Evolutionary conservation across 192 early-diverging fungal species (phyloP), one percentile per base, ranked within the genome.

Genomic region (Mortierella alpina): DNA sequence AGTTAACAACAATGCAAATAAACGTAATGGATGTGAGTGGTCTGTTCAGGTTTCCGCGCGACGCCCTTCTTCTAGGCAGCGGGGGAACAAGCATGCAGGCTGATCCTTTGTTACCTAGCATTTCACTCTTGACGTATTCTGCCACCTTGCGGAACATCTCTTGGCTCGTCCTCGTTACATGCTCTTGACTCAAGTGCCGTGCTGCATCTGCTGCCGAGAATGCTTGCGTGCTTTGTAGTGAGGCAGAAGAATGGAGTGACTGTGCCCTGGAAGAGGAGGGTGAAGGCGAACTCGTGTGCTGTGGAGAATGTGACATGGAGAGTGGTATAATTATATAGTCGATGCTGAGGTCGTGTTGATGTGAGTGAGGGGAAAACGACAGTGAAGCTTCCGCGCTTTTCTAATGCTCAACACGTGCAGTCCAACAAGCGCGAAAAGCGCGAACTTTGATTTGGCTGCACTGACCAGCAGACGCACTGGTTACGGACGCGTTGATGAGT

Each of bases 81-180:
- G 13, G 39, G 23, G 20, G 14, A 44, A 63, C 46, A 61, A 22
- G 41, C 57, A 61, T 14, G 45, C 10, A 49, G 9, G 46, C 40
- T 42, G 49, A 50, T 22, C 4, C 52, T 15, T 17, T 23, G 40
- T 31, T 70, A 84, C 84, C 70, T 49, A 82, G 51, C 63, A 84
- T 73, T 51, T 84, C 84, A 55, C 60, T 72, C 55, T 68, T 82
- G 58, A 84, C 62, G 55, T 84, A 84, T 20, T 84, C 78, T 10
- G 78, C 66, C 18, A 84, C 63, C 51, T 82, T 84, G 7, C 57
- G 54, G 61, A 84, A 84, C 84, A 84, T 84, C 14, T 84, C 74
- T 47, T 77, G 73, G n/a, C 78, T 84, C 3, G 80, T 58, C 65
- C 75, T 76, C n/a, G 74, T 64, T 9, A 84, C 73, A 70, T 84